Evolutionary conservation across 1,284 basidiomycete genomes (phyloP), one percentile per base, ranked within the genome.

Genomic region (Trichosporon asahii): DNA sequence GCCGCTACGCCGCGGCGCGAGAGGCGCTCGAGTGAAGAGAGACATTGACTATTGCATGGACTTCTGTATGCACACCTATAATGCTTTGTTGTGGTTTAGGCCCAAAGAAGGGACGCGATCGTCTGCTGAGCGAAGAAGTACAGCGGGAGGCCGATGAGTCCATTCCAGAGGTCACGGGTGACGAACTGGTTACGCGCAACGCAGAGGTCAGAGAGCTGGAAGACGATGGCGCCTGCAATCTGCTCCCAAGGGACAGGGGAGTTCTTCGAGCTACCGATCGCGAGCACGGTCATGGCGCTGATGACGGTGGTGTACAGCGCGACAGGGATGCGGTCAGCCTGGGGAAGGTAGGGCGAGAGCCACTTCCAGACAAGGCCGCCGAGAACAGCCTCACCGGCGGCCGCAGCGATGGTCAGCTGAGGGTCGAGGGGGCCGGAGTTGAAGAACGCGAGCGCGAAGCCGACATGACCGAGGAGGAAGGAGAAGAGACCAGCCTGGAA

Each of bases 391-490:
- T 65, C 35, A 4, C 40, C 68, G 0, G 35, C 70, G 0, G 53
- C 64, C 0, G 68, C 68, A 1, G 31, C 46, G 5, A 66, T 12
- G 1, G 66, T 49, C 5, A 40, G 21, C 21, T 21, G 11, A 7
- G 53, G 23, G 18, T 60, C 53, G 15, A 70, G 31, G 3, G 61
- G 25, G 11, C 67, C 73, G 9, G 67, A 55, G 18, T 63, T 49
- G 33, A 35, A 35, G 33, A 72, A 74, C 18, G 67, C 65, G 18
- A 65, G 27, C 18, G 33, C 70, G 67, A 68, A 74, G 7, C 67
- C 73, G 21, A 72, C 25, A 65, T 71, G 73, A 14, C 63, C 72
- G 67, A 74, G 67, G 64, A 74, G 68, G 67, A 74, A 74, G 11
- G 70, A 44, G 65, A 66, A 64, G 21, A 74, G 70, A 14, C 73